Conservation (phyloP, 257 asterid species). For the Thymus mandschuricus region DNA sequence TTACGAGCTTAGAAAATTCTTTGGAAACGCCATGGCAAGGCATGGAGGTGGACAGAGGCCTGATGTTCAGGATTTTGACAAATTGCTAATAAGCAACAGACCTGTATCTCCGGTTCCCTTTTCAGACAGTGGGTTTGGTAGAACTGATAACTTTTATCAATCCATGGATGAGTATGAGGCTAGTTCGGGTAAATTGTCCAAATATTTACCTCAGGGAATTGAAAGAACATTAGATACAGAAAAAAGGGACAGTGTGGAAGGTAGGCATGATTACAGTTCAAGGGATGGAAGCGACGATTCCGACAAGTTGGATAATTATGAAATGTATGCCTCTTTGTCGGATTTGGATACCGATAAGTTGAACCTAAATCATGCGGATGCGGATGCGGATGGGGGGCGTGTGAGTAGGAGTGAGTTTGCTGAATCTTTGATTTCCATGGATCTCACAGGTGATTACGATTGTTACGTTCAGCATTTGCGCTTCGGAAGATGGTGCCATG, state of each 20-base stretch:
- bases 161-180: background rate
- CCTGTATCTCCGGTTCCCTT: slow-evolving; percentile 29
- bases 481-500: slow-evolving; percentile 50
- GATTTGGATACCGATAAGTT: background rate
- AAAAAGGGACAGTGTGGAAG: slow-evolving; percentile 1
- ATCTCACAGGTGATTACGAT: slow-evolving; percentile 72
- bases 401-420: slow-evolving; percentile 33
- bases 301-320: slow-evolving; percentile 30
- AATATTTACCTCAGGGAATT: slow-evolving; percentile 18
- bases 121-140: slow-evolving; percentile 30
- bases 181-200: slow-evolving; percentile 19
- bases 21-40: slow-evolving; percentile 67
- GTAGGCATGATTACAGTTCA: background rate
- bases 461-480: slow-evolving; percentile 46
- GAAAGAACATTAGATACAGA: slow-evolving; percentile 6
- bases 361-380: slow-evolving; percentile 27
- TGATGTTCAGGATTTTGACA: slow-evolving; percentile 49
- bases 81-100: slow-evolving; percentile 26
- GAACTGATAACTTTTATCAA: slow-evolving; percentile 30
- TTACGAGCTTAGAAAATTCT: slow-evolving; percentile 63
- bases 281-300: slow-evolving; percentile 30
- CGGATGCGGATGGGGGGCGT: slow-evolving; percentile 29
- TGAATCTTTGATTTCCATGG: slow-evolving; percentile 42
- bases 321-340: slow-evolving; percentile 26
- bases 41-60: slow-evolving; percentile 66